Evolutionary conservation across 129 eudicot species (phyloP), one percentile per base, ranked within the genome.

Genomic region (Logfia minima): DNA sequence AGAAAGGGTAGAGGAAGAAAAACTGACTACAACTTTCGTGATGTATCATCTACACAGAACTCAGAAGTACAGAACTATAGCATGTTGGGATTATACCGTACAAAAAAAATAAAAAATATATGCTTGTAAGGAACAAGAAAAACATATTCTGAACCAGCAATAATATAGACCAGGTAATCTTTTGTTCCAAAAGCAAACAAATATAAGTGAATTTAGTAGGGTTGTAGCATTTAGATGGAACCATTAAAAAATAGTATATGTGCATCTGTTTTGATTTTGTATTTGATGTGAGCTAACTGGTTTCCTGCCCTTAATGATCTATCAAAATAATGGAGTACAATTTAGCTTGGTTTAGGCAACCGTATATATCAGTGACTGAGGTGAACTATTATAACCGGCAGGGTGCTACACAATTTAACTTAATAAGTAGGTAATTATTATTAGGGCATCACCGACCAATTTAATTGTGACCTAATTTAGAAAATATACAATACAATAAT

Each of bases 1-100:
- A 90, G 90, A 90, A 90, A 83, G 51, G 48, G 69, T 81, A 83
- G 77, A 78, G 81, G 62, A 63, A 69, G 70, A 29, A 29, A 71
- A 45, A 67, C 52, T 3, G 10, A 32, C 51, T 51, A 71, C 52
- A 39, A 55, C 64, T 71, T 55, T 22, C 59, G 19, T 23, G 66
- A 17, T 66, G 45, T 19, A 58, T 35, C 16, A 65, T 28, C 41
- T 28, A 31, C 6, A 65, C 41, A 28, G 8, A 29, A 31, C 6
- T 31, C 41, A 28, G 8, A 29, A 23, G 32, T 53, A 58, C 22
- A 19, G 4, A 48, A 48, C 6, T 28, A 9, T n/a, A 68, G 59
- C 4, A 24, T 31, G 39, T 7, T 37, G 64, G 4, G 11, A 21
- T 31, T 62, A 35, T 61, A 59, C 26, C 16, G 10, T 17, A 41